phyloP scores from a whole-genome alignment of 2,329 filamentous ascomycete genomes.

The Zasmidium cellare region DNA sequence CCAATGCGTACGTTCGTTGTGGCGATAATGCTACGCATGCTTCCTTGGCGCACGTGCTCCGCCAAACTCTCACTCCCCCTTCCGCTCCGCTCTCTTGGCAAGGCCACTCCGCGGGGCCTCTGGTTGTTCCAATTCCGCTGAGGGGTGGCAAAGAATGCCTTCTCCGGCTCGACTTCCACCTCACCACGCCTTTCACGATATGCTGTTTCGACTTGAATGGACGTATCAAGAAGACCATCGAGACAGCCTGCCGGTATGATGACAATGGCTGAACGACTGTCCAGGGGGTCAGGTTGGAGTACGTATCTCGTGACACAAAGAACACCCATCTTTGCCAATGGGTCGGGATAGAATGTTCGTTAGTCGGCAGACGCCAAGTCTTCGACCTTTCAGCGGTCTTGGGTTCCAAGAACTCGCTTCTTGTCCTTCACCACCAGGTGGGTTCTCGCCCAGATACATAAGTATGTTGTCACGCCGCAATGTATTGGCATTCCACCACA shows the following conservation, averaged over 20 bases:
- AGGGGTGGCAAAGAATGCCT: not conserved
- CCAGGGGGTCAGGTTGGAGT: not conserved
- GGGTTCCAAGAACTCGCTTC: conserved; percentile 19
- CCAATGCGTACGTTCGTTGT: not conserved
- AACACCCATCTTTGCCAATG: not conserved
- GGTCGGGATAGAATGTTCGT: not conserved
- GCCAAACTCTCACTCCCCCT: not conserved
- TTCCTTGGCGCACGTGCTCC: not conserved
- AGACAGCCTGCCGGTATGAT: not conserved
- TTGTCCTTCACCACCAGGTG: conserved; percentile 12
- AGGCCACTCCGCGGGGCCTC: not conserved
- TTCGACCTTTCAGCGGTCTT: conserved; percentile 14
- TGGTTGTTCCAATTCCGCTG: not conserved
- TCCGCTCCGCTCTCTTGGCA: not conserved
- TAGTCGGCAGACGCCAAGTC: conserved; percentile 13
- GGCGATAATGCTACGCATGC: not conserved
- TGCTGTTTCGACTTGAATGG: not conserved
- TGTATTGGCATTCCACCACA: not conserved
- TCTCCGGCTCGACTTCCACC: too few species aligned
- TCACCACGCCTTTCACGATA: not conserved
- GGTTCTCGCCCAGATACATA: conserved; percentile 5
- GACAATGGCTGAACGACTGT: not conserved
- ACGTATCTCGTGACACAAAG: not conserved
- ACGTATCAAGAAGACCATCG: not conserved
- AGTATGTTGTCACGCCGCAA: conserved; percentile 13